Evolutionary conservation across 768 basidiomycete species (phyloP).

Genomic region (Tricholoma bakamatsutake): DNA sequence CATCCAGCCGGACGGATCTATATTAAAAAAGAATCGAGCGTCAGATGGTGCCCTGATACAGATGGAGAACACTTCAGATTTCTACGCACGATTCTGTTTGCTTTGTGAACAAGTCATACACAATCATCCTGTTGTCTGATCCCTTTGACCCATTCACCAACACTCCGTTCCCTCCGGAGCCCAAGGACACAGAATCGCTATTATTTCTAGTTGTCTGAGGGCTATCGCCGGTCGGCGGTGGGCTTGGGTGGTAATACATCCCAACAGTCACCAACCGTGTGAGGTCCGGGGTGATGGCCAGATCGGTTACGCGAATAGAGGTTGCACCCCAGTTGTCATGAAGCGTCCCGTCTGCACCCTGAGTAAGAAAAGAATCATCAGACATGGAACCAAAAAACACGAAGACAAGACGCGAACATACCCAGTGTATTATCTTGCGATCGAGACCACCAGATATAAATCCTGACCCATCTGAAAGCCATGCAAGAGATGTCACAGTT

Average conservation of each 20-base stretch:
- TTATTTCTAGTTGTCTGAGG: slow-evolving; percentile 8
- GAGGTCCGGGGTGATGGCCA: slow-evolving; percentile 83
- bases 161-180: slow-evolving; percentile 13
- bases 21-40: slow-evolving; percentile 3
- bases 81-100: slow-evolving; percentile 58
- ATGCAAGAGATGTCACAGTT: slow-evolving; percentile 79
- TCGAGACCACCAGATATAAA: slow-evolving; percentile 90
- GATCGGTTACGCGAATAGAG: slow-evolving; percentile 79
- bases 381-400: not conserved
- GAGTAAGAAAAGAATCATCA: slow-evolving; percentile 11
- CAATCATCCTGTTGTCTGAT: slow-evolving; percentile 59
- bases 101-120: slow-evolving; percentile 71
- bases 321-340: slow-evolving; percentile 63
- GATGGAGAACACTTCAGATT: slow-evolving; percentile 1
- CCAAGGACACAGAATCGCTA: slow-evolving; percentile 9
- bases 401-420: slow-evolving; percentile 27
- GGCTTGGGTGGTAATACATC: slow-evolving; percentile 26
- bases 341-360: slow-evolving; percentile 75
- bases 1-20: slow-evolving; percentile 63
- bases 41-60: not conserved
- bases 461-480: slow-evolving; percentile 84
- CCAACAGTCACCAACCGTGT: slow-evolving; percentile 83
- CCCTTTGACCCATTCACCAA: slow-evolving; percentile 28
- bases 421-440: slow-evolving; percentile 80
- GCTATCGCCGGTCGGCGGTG: slow-evolving; percentile 17